A percentile compares a stretch with the other conserved stretches of the same genome.
phyloP scores from a whole-genome alignment of 805 yeast species.

The Ogataea kodamae region DNA sequence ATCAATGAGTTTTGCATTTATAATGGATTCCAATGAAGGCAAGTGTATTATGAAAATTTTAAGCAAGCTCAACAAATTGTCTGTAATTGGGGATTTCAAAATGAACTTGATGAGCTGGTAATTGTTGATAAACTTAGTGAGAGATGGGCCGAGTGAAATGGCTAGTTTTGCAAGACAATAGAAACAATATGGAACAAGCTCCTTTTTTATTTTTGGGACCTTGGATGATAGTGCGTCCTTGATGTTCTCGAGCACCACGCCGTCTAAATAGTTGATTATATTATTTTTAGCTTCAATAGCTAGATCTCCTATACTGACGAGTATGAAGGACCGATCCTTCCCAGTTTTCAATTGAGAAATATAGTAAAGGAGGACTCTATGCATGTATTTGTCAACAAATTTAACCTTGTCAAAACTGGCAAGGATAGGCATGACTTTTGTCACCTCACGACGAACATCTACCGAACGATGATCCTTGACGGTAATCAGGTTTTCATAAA shows the following conservation, averaged over 20 bases:
- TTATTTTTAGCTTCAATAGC: conserved; percentile 76
- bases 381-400: conserved; percentile 79
- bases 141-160: conserved; percentile 86
- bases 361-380: conserved; percentile 71
- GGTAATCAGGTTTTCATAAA: conserved; percentile 68
- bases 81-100: conserved; percentile 79
- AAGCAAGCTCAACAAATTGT: conserved; percentile 74
- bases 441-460: conserved; percentile 79
- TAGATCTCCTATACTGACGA: conserved; percentile 80
- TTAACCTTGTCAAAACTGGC: conserved; percentile 73
- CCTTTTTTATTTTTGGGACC: conserved; percentile 58
- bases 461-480: conserved; percentile 76
- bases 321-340: conserved; percentile 71
- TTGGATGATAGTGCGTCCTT: conserved; percentile 72
- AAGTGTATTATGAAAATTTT: conserved; percentile 64
- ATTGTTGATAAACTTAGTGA: conserved; percentile 81
- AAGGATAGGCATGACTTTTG: conserved; percentile 75
- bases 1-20: conserved; percentile 68
- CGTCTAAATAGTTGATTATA: conserved; percentile 84
- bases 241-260: conserved; percentile 79
- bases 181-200: conserved; percentile 80
- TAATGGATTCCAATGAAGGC: conserved; percentile 73
- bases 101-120: conserved; percentile 72
- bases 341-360: conserved; percentile 69
- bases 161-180: conserved; percentile 87